phyloP scores from a whole-genome alignment of 2,329 filamentous ascomycete species.

The Neoarthrinium moseri region DNA sequence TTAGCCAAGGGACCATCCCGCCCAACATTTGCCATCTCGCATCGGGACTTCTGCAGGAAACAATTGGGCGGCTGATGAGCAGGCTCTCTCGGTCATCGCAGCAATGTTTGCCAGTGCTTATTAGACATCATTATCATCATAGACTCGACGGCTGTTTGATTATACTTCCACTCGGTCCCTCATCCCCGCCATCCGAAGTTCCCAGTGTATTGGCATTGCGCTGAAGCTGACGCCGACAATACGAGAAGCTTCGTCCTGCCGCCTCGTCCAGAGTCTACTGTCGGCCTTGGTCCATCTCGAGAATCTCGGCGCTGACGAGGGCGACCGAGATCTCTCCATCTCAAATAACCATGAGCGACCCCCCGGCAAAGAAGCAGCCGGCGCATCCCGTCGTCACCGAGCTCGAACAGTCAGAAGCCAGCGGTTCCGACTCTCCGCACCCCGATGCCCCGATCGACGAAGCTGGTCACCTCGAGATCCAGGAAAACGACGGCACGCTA shows the following conservation, averaged over 20 bases:
- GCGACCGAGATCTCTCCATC: not conserved
- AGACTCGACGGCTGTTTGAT: no score
- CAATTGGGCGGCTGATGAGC: no score
- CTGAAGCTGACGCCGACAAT: not conserved
- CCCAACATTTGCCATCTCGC: no score
- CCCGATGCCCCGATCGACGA: slow-evolving; percentile 26
- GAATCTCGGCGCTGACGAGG: not conserved
- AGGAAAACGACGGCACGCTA: slow-evolving; percentile 46
- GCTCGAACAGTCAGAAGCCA: not conserved
- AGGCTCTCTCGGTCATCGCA: no score
- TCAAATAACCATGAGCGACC: slow-evolving; percentile 4
- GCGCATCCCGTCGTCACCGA: slow-evolving; percentile 7
- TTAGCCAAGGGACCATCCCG: no score
- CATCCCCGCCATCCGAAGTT: not conserved
- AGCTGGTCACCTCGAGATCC: slow-evolving; percentile 38
- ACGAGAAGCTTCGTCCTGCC: not conserved
- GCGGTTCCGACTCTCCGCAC: slow-evolving; percentile 23
- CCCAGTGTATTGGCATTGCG: not conserved
- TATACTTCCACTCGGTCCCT: no score
- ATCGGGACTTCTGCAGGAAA: no score
- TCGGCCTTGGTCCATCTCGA: no score
- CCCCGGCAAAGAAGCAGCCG: slow-evolving; percentile 3
- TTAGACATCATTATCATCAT: no score
- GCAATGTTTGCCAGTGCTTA: no score
- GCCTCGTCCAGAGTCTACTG: not conserved